Base-by-base conservation (phyloP, 2,329 filamentous ascomycete species). In the Colletotrichum magnum region DNA sequence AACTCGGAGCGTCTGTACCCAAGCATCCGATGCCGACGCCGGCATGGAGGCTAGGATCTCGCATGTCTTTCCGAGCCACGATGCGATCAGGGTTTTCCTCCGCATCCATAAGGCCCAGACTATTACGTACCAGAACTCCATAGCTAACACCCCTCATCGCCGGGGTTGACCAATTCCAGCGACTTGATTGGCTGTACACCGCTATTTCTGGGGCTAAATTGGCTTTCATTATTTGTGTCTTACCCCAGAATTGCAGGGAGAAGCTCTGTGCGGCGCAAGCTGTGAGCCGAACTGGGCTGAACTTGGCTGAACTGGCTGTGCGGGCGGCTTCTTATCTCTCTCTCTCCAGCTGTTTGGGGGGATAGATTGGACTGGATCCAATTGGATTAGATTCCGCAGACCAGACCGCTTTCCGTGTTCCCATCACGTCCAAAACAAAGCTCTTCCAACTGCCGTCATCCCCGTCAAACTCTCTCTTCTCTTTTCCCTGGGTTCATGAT, bases 171-270 rank as follows among this genome's bases (percentile, higher is more conserved):
- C 58, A 69, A 66, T 66, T 24, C 57, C 21, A 18, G 50, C 48
- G 9, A 6, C 18, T n/a, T 66, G 66, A 69, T 69, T 69, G 66
- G 66, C 21, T 62, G 60, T 51, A 66, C 15, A 39, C 16, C 3
- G 32, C 7, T 50, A 12, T 56, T 41, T 54, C 32, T 58, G 64
- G 59, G 59, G 52, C 51, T 50, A 21, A 12, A 13, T 41, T 43
- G 18, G 43, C 24, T 57, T 69, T 36, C 32, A 36, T 36, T 36
- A 36, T 10, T 36, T 36, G 32, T 36, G 66, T 69, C 66, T 66
- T 69, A 69, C 62, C 66, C 66, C 66, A 61, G 66, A 50, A 69
- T 60, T 18, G 32, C 53, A 58, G 61, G 61, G 53, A 64, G 48
- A 69, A 50, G 48, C 28, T 47, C 43, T 66, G 62, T 36, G 32